Percentiles rank a stretch among this genome's conserved stretches.
Conservation (phyloP, 768 basidiomycete species). For the Artomyces pyxidatus region DNA sequence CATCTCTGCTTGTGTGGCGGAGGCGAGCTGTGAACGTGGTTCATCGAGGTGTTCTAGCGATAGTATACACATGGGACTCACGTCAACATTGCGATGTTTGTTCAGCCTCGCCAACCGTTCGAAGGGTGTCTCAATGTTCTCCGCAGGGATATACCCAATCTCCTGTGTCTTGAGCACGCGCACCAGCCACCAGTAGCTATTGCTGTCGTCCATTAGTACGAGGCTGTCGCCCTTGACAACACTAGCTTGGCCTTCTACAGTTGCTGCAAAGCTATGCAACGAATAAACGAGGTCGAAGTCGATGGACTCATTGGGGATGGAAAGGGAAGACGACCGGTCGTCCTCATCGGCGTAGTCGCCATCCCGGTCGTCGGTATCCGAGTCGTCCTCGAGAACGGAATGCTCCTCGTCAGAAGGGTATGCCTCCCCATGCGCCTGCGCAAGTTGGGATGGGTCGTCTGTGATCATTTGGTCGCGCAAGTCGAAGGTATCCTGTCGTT, state of each 20-base stretch:
- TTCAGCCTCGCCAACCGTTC: constrained; percentile 92
- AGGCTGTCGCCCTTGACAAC: constrained; percentile 98
- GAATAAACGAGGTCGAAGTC: constrained; percentile 91
- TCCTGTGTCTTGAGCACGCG: constrained; percentile 97
- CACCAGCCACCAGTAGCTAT: constrained; percentile 99
- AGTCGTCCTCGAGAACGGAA: constrained; percentile 81
- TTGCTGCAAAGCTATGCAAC: constrained; percentile 95
- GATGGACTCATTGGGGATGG: constrained; percentile 86
- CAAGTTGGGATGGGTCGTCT: constrained; percentile 41
- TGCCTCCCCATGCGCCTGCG: constrained; percentile 41
- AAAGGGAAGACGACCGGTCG: constrained; percentile 74
- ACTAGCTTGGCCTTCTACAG: constrained; percentile 96
- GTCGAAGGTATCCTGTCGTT: constrained; percentile 61
- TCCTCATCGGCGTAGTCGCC: constrained; percentile 66
- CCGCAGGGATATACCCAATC: constrained; percentile 97
- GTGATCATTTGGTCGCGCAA: constrained; percentile 54
- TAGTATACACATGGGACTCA: constrained; percentile 32
- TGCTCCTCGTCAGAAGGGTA: constrained; percentile 66
- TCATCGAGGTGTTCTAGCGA: not conserved
- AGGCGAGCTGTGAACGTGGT: constrained; percentile 46
- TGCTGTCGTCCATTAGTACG: constrained; percentile 94
- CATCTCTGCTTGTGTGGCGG: constrained; percentile 65
- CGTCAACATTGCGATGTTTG: constrained; percentile 96
- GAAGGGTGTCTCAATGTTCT: constrained; percentile 98
- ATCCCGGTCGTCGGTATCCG: constrained; percentile 63